Base-by-base conservation (phyloP, 331 rosid genomes). In the Pyrus hybrid region DNA sequence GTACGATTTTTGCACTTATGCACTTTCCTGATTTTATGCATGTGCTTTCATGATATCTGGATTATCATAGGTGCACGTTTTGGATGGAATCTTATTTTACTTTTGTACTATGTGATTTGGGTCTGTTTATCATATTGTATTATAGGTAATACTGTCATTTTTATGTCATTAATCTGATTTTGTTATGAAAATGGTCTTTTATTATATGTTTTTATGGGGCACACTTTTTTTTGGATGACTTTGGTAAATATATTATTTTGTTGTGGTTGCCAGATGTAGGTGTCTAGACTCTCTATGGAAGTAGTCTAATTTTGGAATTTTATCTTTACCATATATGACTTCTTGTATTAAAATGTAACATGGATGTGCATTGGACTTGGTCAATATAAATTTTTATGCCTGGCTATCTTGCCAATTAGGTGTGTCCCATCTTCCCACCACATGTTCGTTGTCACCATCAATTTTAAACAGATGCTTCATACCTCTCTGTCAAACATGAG, bases 1-100 rank as follows among this genome's bases (percentile, higher is more conserved):
- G 99, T 95, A 89, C 17, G 75, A 30, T 66, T 23, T 80, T 7
- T 67, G 35, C 13, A 14, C n/a, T 30, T 35, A 26, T 62, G n/a
- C 2, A 29, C n/a, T 35, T 30, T 64, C 13, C 69, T n/a, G 6
- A 10, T 64, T 32, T 30, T 30, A 64, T 64, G 69, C 23, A 30
- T 29, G 25, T 30, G 69, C 25, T 64, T 64, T 29, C 45, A 29
- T 32, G 25, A 17, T 64, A 30, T 64, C 21, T 30, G 35, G 69
- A 64, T 29, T 18, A 29, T 64, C 25, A 18, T 29, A 30, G 23
- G 21, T 64, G 69, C 47, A 30, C n/a, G 7, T 17, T 64, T 32
- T 64, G 45, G 45, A 30, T 17, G 2, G 45, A 64, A 30, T 62
- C 3, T 62, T 12, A 11, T 26, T 62, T 23, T 13, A 25, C 35